phyloP scores from a whole-genome alignment of 192 early-diverging fungal species.

The Backusella psychrophila region DNA sequence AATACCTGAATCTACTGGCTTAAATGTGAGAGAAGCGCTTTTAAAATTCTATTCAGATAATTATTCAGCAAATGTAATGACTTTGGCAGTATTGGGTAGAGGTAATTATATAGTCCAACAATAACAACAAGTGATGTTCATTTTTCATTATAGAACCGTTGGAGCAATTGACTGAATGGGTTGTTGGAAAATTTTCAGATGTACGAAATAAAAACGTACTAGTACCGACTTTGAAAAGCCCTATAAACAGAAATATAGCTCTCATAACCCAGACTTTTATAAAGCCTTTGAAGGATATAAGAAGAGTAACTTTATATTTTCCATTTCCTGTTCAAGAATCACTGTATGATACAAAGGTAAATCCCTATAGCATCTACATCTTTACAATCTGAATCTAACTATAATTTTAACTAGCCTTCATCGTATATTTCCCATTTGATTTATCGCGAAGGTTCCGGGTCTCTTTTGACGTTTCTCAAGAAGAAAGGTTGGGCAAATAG shows the following conservation, averaged over 20 bases:
- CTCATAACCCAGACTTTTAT: slow-evolving; percentile 53
- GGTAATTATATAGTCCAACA: slow-evolving; percentile 19
- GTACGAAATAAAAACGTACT: slow-evolving; percentile 67
- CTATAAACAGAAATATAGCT: slow-evolving; percentile 65
- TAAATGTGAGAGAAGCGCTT: slow-evolving; percentile 76
- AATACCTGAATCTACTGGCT: slow-evolving; percentile 52
- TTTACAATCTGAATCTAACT: neutral
- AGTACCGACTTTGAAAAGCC: slow-evolving; percentile 60
- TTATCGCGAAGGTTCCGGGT: slow-evolving; percentile 82
- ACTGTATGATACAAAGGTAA: slow-evolving; percentile 43
- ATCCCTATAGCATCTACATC: neutral
- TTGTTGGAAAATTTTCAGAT: slow-evolving; percentile 70
- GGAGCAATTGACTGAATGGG: slow-evolving; percentile 74
- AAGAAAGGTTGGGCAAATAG: slow-evolving; percentile 78
- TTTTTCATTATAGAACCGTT: slow-evolving; percentile 58
- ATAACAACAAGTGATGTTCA: neutral
- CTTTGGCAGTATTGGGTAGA: slow-evolving; percentile 75
- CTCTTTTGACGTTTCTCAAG: slow-evolving; percentile 79
- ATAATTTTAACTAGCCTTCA: slow-evolving; percentile 46
- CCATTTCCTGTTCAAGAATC: slow-evolving; percentile 68
- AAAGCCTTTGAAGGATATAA: slow-evolving; percentile 69
- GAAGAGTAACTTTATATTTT: slow-evolving; percentile 69
- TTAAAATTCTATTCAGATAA: slow-evolving; percentile 81
- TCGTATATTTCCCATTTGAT: slow-evolving; percentile 79
- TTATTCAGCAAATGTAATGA: slow-evolving; percentile 94